These are phyloP conservation scores for Pythium folliculosum DNA, from an alignment of 352 stramenopile genomes.

Conservation along the genomic window DNA sequence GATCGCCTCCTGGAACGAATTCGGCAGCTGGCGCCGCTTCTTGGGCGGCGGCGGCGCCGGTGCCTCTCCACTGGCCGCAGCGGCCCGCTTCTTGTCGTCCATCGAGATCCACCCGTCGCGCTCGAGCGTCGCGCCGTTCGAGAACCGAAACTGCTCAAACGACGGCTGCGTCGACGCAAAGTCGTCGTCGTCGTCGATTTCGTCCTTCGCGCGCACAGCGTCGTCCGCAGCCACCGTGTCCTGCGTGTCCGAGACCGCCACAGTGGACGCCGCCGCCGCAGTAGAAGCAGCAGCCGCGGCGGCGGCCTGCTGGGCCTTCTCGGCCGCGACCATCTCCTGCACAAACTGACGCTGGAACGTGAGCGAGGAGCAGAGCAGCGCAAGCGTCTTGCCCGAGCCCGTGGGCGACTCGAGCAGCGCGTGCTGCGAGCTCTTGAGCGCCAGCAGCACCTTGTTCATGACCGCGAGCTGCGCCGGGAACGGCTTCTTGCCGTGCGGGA, in stretches of 20 bases:
- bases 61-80: not conserved
- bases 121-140: conserved; percentile 14
- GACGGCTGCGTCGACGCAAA: conserved; percentile 43
- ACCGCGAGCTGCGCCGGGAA: conserved; percentile 86
- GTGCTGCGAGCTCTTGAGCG: conserved; percentile 80
- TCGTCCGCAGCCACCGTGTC: not conserved
- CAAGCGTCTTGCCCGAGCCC: conserved; percentile 84
- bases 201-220: not conserved
- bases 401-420: conserved; percentile 86
- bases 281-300: not conserved
- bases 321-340: conserved; percentile 36
- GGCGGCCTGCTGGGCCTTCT: conserved; percentile 28
- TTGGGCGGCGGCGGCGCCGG: conserved; percentile 12
- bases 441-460: conserved; percentile 85
- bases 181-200: conserved; percentile 29
- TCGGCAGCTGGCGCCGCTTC: conserved; percentile 30
- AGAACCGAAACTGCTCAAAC: conserved; percentile 46
- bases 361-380: conserved; percentile 79
- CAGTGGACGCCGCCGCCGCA: too few species aligned
- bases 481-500: conserved; percentile 75
- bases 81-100: conserved; percentile 38
- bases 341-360: conserved; percentile 74
- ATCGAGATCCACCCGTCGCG: conserved; percentile 48
- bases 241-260: not conserved
- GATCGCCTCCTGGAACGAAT: conserved; percentile 29